A percentile compares a stretch with the other conserved stretches of the same genome.
phyloP scores from a whole-genome alignment of 1,139 yeast genomes.

The Fermentozyma sake region DNA sequence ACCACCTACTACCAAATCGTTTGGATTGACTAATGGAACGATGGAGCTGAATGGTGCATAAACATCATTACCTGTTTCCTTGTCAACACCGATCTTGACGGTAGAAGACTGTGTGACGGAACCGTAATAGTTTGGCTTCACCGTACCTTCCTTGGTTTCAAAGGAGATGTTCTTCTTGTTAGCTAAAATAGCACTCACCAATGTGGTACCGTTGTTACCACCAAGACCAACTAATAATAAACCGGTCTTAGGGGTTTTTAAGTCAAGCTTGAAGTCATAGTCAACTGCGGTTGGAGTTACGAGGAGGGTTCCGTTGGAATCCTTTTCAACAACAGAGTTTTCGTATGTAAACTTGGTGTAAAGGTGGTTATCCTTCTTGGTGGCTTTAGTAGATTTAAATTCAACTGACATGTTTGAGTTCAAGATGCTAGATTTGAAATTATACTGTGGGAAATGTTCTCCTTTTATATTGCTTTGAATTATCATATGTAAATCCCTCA shows the following conservation, averaged over 20 bases:
- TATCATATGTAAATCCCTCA: not conserved
- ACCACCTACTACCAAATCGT: conserved; percentile 86
- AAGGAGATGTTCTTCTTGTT: conserved; percentile 76
- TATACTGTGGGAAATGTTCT: conserved; percentile 7
- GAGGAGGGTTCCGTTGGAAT: conserved; percentile 47
- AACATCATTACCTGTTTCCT: conserved; percentile 72
- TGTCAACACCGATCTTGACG: conserved; percentile 80
- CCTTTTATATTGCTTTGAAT: conserved; percentile 17
- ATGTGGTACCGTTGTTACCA: conserved; percentile 94
- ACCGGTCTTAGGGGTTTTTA: conserved; percentile 82
- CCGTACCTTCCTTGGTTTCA: conserved; percentile 76
- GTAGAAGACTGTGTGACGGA: conserved; percentile 96
- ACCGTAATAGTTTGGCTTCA: conserved; percentile 86
- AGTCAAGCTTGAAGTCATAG: conserved; percentile 82
- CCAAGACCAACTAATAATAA: conserved; percentile 90
- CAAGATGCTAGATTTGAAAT: not conserved
- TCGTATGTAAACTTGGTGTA: conserved; percentile 70
- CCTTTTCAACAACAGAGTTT: conserved; percentile 55
- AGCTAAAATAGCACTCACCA: conserved; percentile 80
- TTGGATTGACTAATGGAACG: conserved; percentile 85
- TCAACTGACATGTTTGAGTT: conserved; percentile 34
- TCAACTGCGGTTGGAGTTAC: conserved; percentile 73
- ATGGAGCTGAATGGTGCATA: conserved; percentile 90
- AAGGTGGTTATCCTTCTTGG: conserved; percentile 54
- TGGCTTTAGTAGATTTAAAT: conserved; percentile 61